These are phyloP conservation scores for Neopestalotiopsis sp. DNA, from an alignment of 2,329 filamentous ascomycete species.

Conservation along the genomic window DNA sequence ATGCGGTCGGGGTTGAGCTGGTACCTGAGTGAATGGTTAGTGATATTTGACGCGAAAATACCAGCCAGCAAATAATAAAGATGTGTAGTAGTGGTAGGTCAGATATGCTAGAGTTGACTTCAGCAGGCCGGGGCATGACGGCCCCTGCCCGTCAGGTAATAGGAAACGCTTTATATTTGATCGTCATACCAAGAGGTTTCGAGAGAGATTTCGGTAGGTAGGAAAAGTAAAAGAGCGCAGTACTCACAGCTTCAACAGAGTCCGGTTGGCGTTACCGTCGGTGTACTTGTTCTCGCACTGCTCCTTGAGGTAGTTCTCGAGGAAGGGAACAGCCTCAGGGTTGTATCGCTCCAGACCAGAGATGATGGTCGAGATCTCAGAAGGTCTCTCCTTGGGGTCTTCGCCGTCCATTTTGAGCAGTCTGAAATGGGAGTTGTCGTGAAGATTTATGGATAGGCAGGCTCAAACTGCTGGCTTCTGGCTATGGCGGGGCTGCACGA, in stretches of 20 bases:
- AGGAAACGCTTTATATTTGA: conserved; percentile 87
- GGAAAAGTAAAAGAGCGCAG: conserved; percentile 23
- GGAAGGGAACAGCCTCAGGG: conserved; percentile 89
- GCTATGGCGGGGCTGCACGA: conserved; percentile 33
- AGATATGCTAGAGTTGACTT: conserved; percentile 80
- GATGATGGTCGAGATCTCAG: conserved; percentile 90
- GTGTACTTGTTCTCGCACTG: conserved; percentile 95
- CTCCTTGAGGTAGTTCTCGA: conserved; percentile 92
- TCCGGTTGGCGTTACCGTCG: conserved; percentile 96
- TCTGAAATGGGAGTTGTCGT: conserved; percentile 16
- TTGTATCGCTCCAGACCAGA: conserved; percentile 99
- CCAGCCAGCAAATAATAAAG: neutral
- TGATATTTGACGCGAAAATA: neutral
- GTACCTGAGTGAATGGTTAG: conserved; percentile 67
- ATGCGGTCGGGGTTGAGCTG: conserved; percentile 99
- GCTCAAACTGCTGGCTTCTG: conserved; percentile 9
- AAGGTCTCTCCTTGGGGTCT: conserved; percentile 88
- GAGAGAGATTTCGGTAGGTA: conserved; percentile 21
- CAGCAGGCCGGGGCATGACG: conserved; percentile 63
- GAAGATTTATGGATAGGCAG: neutral
- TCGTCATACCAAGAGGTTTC: conserved; percentile 66
- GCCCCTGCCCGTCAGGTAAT: conserved; percentile 82
- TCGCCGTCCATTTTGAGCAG: conserved; percentile 69
- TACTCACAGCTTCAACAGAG: conserved; percentile 94
- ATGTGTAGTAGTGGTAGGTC: conserved; percentile 46